These are phyloP conservation scores for Steccherinum ochraceum DNA, from an alignment of 768 basidiomycete genomes.

Conservation along the genomic window DNA sequence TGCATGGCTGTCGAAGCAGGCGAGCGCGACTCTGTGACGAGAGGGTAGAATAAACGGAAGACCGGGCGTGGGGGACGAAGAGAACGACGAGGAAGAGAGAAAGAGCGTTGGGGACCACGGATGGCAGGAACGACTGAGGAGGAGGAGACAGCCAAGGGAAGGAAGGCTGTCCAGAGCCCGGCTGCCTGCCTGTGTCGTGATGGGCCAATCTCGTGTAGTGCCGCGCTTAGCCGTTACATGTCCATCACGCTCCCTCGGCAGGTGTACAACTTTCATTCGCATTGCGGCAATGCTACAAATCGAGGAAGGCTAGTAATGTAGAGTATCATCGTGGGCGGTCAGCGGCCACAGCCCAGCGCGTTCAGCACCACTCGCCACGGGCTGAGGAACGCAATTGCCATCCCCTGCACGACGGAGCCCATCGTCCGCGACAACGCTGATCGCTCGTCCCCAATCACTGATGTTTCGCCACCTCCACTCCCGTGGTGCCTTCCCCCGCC, in stretches of 20 bases:
- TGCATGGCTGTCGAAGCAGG: slow-evolving; percentile 10
- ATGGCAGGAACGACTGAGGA: not conserved
- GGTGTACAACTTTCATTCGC: too few relatives aligned
- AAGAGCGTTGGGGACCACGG: not conserved
- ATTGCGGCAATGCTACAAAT: too few relatives aligned
- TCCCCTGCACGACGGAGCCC: not conserved
- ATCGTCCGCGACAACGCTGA: not conserved
- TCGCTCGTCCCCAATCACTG: not conserved
- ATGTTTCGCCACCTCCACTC: not conserved
- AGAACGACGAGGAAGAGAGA: not conserved
- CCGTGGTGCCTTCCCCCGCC: not conserved
- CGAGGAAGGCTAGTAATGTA: too few relatives aligned
- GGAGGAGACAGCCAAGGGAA: not conserved
- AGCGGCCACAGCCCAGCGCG: not conserved
- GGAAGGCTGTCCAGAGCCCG: not conserved
- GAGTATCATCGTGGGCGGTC: not conserved
- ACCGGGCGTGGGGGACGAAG: too few relatives aligned
- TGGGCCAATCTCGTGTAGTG: too few relatives aligned
- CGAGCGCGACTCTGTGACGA: not conserved
- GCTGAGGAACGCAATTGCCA: slow-evolving; percentile 1
- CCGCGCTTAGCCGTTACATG: too few relatives aligned
- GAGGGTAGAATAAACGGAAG: not conserved
- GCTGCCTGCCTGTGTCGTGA: not conserved
- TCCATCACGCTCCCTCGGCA: too few relatives aligned
- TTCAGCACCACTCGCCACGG: not conserved